These are phyloP conservation scores for Penicillium cinerascens DNA, from an alignment of 495 filamentous ascomycete genomes.

Conservation along the genomic window DNA sequence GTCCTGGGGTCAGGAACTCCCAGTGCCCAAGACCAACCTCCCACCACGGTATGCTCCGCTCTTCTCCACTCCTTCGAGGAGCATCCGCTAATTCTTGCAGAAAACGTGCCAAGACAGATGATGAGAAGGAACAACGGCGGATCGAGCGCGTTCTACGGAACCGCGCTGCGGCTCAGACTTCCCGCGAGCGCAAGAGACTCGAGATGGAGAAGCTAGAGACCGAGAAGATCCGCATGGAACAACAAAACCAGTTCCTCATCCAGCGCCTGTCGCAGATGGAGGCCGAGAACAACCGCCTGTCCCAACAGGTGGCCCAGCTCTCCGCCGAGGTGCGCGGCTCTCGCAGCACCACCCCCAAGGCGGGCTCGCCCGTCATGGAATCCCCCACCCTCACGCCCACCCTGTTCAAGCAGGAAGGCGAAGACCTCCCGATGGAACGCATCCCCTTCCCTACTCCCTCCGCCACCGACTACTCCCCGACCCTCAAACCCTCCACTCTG, in stretches of 20 bases:
- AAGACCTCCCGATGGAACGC: conserved; percentile 47
- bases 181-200: conserved; percentile 87
- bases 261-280: conserved; percentile 60
- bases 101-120: conserved; percentile 97
- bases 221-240: conserved; percentile 62
- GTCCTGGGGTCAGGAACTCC: conserved; percentile 97
- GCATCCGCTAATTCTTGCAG: conserved; percentile 36
- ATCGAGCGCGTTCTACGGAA: conserved; percentile 97
- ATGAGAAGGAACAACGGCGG: conserved; percentile 96
- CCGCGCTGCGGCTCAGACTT: conserved; percentile 92
- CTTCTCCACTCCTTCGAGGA: background rate
- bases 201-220: conserved; percentile 88
- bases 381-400: conserved; percentile 48
- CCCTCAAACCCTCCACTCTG: conserved; percentile 49
- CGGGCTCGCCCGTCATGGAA: conserved; percentile 33
- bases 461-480: conserved; percentile 48
- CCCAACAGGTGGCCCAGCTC: conserved; percentile 62
- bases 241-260: conserved; percentile 69
- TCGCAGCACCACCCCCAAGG: conserved; percentile 39
- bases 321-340: conserved; percentile 56
- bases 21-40: conserved; percentile 93
- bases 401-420: conserved; percentile 55
- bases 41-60: conserved; percentile 76
- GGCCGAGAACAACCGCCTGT: conserved; percentile 60
- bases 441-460: conserved; percentile 50